phyloP scores from a whole-genome alignment of 2,329 filamentous ascomycete genomes.

The Colletotrichum aenigma region DNA sequence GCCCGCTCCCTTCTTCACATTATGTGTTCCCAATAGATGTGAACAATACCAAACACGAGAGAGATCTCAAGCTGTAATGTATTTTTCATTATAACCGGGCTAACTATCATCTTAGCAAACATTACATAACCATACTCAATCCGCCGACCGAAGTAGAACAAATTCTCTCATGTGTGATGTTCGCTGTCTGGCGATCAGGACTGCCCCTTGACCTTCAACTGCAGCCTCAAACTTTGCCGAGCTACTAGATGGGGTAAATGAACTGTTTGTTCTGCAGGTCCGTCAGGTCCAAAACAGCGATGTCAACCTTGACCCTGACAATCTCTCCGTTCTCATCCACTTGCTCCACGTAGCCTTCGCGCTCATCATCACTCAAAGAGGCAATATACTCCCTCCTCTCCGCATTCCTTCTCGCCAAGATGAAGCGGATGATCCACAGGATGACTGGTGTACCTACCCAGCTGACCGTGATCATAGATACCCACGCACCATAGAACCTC shows the following conservation, averaged over 20 bases:
- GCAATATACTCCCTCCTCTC: slow-evolving; percentile 33
- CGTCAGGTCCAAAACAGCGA: slow-evolving; percentile 40
- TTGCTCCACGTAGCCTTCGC: slow-evolving; percentile 28
- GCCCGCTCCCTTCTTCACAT: not conserved
- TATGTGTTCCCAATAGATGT: not conserved
- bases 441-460: slow-evolving; percentile 39
- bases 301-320: slow-evolving; percentile 34
- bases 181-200: not conserved
- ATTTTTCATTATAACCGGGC: not conserved
- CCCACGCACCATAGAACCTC: slow-evolving; percentile 36
- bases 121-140: not conserved
- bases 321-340: slow-evolving; percentile 33
- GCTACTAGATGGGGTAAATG: slow-evolving; percentile 30
- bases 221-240: not conserved
- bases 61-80: not conserved
- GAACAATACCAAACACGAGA: rapidly evolving
- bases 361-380: slow-evolving; percentile 23
- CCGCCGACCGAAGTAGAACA: not conserved
- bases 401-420: slow-evolving; percentile 34
- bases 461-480: slow-evolving; percentile 32
- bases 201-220: not conserved
- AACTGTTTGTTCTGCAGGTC: slow-evolving; percentile 43
- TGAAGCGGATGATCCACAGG: slow-evolving; percentile 35
- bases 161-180: not conserved
- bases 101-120: not conserved